These are phyloP conservation scores for Nicotiana noctiflora DNA, from an alignment of 257 asterid species.

Conservation along the genomic window DNA sequence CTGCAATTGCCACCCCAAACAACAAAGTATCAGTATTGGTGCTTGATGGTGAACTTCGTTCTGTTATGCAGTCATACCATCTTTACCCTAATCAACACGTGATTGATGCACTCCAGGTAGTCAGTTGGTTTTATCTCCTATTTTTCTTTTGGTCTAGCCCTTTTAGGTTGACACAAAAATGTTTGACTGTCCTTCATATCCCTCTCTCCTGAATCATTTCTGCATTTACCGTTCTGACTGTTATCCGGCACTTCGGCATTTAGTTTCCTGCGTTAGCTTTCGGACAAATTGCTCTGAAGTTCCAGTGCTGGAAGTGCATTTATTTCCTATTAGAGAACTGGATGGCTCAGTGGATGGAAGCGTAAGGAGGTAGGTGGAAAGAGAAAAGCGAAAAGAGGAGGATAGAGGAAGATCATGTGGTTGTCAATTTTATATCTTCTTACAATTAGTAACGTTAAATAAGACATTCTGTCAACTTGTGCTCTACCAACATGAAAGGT, in stretches of 20 bases:
- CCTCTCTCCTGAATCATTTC: background rate
- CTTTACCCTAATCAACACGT: slow-evolving; percentile 40
- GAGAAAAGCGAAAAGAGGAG: background rate
- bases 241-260: background rate
- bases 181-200: background rate
- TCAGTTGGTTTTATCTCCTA: slow-evolving; percentile 3
- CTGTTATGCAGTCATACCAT: slow-evolving; percentile 45
- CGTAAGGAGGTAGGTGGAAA: background rate
- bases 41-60: slow-evolving; percentile 54
- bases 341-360: background rate
- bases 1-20: slow-evolving; percentile 71
- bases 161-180: background rate
- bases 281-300: background rate
- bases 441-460: background rate
- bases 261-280: background rate
- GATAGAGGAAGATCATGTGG: background rate
- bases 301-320: background rate
- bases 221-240: background rate
- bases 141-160: slow-evolving; percentile 2
- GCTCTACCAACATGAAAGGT: background rate
- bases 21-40: slow-evolving; percentile 32
- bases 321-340: background rate
- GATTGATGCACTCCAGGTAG: slow-evolving; percentile 85
- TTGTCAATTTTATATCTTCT: background rate
- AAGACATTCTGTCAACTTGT: background rate